These are phyloP conservation scores for Cyberlindnera americana DNA, from an alignment of 805 yeast genomes.

Conservation along the genomic window DNA sequence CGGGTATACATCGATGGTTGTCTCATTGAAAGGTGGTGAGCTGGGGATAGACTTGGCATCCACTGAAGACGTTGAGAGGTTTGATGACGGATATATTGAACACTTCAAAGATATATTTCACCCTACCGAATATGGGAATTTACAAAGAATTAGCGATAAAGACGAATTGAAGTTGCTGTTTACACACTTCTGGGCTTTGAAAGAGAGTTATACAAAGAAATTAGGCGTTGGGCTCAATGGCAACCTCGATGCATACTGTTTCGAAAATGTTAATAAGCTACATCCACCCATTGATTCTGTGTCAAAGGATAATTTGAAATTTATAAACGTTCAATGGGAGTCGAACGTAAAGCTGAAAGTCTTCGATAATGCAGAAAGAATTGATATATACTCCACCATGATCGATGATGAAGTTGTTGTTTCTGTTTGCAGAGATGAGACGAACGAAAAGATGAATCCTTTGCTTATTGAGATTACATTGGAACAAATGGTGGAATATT, in stretches of 20 bases:
- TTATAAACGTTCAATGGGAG: conserved; percentile 4
- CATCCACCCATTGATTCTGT: not conserved
- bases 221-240: conserved; percentile 57
- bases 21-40: conserved; percentile 26
- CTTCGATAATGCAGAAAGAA: conserved; percentile 6
- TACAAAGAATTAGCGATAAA: conserved; percentile 23
- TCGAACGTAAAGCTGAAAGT: conserved; percentile 3
- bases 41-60: conserved; percentile 50
- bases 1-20: conserved; percentile 43
- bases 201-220: conserved; percentile 70
- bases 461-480: conserved; percentile 8
- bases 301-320: not conserved
- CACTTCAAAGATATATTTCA: conserved; percentile 43
- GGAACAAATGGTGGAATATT: conserved; percentile 1
- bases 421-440: conserved; percentile 10
- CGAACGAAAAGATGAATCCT: not conserved
- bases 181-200: conserved; percentile 72
- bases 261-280: conserved; percentile 18
- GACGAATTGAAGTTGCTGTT: conserved; percentile 32
- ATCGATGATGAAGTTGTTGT: conserved; percentile 15
- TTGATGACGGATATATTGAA: conserved; percentile 29
- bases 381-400: conserved; percentile 25
- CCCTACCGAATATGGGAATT: conserved; percentile 30
- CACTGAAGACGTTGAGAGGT: conserved; percentile 26
- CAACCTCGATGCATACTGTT: conserved; percentile 30